Evolutionary conservation across 345 rosid species (phyloP).

Genomic region (Salix viminalis): DNA sequence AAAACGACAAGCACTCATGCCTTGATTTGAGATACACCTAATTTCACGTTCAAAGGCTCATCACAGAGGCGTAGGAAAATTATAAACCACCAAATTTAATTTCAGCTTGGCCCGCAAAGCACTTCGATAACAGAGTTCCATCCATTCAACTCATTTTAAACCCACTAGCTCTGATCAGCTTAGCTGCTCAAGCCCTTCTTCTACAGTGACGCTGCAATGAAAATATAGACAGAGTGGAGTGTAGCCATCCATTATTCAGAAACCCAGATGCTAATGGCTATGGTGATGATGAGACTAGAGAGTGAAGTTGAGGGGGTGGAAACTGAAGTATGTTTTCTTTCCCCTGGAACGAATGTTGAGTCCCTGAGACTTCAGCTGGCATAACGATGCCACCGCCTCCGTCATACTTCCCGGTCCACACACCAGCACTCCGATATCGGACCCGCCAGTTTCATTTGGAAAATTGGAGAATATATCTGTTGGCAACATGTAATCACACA

Average conservation of each 20-base stretch:
- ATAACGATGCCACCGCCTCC: constrained; percentile 50
- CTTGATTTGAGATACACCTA: neutral
- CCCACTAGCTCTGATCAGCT: neutral
- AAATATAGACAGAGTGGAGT: neutral
- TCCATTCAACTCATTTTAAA: too few species aligned
- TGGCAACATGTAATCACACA: neutral
- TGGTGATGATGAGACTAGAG: constrained; percentile 22
- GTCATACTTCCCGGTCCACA: constrained; percentile 81
- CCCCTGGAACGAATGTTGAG: constrained; percentile 16
- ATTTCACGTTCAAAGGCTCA: neutral
- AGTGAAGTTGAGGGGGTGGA: constrained; percentile 60
- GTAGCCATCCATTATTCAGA: neutral
- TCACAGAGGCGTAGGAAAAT: neutral
- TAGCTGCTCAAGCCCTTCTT: neutral
- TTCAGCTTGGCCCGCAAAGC: neutral
- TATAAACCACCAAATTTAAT: neutral
- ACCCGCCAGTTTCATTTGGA: constrained; percentile 37
- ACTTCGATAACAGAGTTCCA: neutral
- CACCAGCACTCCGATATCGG: constrained; percentile 61
- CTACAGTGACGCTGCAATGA: neutral
- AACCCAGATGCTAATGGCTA: neutral
- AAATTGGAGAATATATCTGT: constrained; percentile 56
- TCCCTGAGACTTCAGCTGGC: constrained; percentile 35
- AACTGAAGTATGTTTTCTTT: constrained; percentile 36
- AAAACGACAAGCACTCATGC: neutral